Evolutionary conservation across 1,139 yeast genomes (phyloP), one percentile per base, ranked within the genome.

Genomic region (Debaryomyces singareniensis): DNA sequence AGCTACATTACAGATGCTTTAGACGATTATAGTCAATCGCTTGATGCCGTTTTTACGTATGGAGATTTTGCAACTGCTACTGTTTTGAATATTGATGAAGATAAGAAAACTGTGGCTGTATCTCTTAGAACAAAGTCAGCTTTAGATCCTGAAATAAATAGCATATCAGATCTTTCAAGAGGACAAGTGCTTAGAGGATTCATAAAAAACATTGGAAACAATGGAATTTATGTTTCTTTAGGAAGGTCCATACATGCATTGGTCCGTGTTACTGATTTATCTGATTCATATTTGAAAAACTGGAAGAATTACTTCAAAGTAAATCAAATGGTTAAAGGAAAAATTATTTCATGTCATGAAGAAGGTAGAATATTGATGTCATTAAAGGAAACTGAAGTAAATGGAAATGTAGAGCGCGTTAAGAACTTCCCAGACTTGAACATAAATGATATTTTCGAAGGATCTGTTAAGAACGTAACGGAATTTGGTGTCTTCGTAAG

Each of bases 401-500:
- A 72, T 38, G 94, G 95, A 30, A 79, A 78, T 20, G 54, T 75
- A 38, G 63, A 71, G 35, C 55, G 58, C 25, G 54, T 76, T 48
- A 80, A 74, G 54, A 63, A 61, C 28, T 76, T 81, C 41, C 75
- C 70, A 20, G 94, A 85, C 36, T 63, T 87, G 36, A 53, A 69
- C 35, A 76, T 68, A 28, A 95, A 86, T 29, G 84, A 81, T 16
- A 59, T 81, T 16, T 75, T 63, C 43, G 91, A 82, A 49, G 98
- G 96, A 50, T 62, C 78, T n/a, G 78, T 84, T 30, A 81, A 77
- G 49, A 73, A 73, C 36, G 85, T 81, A 13, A 78, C 89, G 29
- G 95, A 85, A 32, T 91, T 78, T 49, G 98, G 98, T 59, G 95
- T 87, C 4, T 89, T 91, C 51, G 82, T 91, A 28, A 77, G 74